A percentile compares a stretch with the other conserved stretches of the same genome.
Conservation (phyloP, 768 basidiomycete species). For the Lentinula raphanica region DNA sequence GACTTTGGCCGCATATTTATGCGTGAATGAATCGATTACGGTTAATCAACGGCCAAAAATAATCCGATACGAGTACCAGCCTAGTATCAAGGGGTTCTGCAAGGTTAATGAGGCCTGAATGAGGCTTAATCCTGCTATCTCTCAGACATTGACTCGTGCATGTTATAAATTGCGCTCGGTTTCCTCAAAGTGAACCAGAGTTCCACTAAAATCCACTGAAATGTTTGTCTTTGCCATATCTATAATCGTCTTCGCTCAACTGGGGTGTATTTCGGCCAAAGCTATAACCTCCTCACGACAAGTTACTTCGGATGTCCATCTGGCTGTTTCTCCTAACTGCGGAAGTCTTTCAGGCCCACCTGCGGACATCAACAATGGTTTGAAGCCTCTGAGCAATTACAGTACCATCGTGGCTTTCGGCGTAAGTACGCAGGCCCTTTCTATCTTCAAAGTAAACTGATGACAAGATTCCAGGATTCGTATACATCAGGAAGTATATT, state of each 20-base stretch:
- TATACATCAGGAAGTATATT: slow-evolving; percentile 43
- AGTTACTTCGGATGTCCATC: slow-evolving; percentile 15
- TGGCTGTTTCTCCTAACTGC: slow-evolving; percentile 44
- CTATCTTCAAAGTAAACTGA: too few species aligned
- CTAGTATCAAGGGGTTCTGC: neutral
- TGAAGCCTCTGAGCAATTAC: slow-evolving; percentile 27
- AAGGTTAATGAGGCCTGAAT: neutral
- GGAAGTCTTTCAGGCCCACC: slow-evolving; percentile 31
- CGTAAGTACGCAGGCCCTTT: slow-evolving; percentile 27
- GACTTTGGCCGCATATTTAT: neutral
- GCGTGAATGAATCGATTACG: neutral
- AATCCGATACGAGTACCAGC: neutral
- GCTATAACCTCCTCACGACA: neutral
- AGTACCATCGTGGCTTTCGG: slow-evolving; percentile 50
- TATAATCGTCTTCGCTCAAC: neutral
- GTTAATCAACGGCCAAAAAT: neutral
- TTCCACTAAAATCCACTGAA: neutral
- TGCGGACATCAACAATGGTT: slow-evolving; percentile 42
- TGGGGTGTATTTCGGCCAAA: neutral
- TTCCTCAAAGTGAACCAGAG: neutral
- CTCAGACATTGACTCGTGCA: too few species aligned
- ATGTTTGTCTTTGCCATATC: neutral
- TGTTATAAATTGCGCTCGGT: neutral
- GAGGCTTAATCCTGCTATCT: too few species aligned
- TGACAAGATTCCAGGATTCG: slow-evolving; percentile 26